Percentiles rank a stretch among this genome's conserved stretches.
Conservation (phyloP, 2,329 filamentous ascomycete species). For the Sphaerulina vaccinii region DNA sequence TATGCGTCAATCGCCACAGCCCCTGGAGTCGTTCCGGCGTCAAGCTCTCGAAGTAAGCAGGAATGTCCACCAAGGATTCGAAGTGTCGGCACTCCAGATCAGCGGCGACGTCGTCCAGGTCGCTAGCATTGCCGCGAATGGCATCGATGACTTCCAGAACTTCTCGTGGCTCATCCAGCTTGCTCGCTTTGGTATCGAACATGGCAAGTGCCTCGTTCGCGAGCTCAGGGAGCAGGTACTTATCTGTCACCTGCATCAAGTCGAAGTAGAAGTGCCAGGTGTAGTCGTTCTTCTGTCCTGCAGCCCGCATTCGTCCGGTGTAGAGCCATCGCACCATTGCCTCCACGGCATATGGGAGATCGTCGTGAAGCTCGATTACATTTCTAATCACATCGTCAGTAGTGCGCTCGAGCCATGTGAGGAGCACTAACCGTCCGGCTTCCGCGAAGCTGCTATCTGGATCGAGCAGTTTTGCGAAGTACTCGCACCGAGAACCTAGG, state of each 20-base stretch:
- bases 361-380: conserved; percentile 10
- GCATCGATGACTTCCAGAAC: neutral
- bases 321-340: conserved; percentile 8
- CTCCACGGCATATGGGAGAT: conserved; percentile 13
- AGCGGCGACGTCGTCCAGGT: neutral
- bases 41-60: neutral
- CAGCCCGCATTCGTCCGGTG: neutral
- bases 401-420: neutral
- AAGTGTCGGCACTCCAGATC: neutral
- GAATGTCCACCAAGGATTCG: neutral
- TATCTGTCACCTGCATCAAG: neutral
- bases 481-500: conserved; percentile 1
- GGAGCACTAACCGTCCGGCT: no score
- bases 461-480: conserved; percentile 9
- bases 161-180: neutral
- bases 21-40: neutral
- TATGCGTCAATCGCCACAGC: neutral
- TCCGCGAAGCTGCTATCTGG: no score
- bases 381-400: neutral
- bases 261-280: conserved; percentile 2
- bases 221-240: neutral
- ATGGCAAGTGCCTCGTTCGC: neutral
- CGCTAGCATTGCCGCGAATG: neutral
- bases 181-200: neutral
- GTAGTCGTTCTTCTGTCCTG: neutral